These are phyloP conservation scores for Scutellaria minor DNA, from an alignment of 257 asterid genomes.

Conservation along the genomic window DNA sequence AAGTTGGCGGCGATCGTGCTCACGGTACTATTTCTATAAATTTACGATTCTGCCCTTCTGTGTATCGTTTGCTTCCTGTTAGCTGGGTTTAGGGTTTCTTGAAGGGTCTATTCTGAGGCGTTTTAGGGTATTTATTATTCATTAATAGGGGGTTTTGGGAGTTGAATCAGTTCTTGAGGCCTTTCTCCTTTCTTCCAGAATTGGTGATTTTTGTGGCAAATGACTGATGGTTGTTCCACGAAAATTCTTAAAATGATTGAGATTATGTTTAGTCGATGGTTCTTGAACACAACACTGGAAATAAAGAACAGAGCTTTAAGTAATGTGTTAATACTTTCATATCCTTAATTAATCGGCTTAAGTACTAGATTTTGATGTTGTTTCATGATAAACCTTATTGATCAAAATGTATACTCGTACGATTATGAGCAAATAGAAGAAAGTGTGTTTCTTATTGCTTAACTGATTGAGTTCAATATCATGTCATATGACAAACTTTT, in stretches of 20 bases:
- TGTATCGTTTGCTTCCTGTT: neutral
- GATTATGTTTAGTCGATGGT: neutral
- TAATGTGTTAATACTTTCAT: neutral
- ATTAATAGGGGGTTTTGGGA: constrained; percentile 16
- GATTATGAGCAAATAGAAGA: no score
- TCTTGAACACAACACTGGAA: neutral
- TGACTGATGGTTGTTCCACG: neutral
- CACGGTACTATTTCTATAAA: constrained; percentile 59
- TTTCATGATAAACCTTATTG: neutral
- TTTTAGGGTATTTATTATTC: constrained; percentile 15
- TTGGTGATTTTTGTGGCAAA: constrained; percentile 3
- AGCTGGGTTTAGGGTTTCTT: constrained; percentile 18
- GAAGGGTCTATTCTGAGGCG: neutral
- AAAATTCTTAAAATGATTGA: neutral
- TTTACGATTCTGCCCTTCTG: constrained; percentile 4
- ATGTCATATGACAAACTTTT: neutral
- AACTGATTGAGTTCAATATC: constrained; percentile 3
- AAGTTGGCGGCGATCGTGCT: constrained; percentile 92
- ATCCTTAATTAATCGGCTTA: neutral
- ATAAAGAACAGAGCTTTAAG: constrained; percentile 17
- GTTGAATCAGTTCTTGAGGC: constrained; percentile 18
- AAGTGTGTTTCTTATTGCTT: neutral
- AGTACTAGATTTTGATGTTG: neutral
- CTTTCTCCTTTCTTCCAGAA: constrained; percentile 1
- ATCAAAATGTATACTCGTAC: neutral